These are phyloP conservation scores for Magnusiomyces ingens DNA, from an alignment of 1,139 yeast species.

Conservation along the genomic window DNA sequence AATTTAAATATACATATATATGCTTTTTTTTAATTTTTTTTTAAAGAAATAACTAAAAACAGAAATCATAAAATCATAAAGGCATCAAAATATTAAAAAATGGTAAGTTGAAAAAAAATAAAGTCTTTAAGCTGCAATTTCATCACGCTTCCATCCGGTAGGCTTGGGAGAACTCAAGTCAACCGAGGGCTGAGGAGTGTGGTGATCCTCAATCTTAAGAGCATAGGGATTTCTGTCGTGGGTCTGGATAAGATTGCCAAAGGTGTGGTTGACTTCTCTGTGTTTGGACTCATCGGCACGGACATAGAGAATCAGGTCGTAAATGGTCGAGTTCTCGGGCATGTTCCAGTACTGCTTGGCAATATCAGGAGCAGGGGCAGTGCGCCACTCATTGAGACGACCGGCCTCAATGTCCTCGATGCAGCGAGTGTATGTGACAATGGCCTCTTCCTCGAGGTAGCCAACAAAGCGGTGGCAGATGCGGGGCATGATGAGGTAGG, in stretches of 20 bases:
- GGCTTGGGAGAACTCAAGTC: constrained; percentile 39
- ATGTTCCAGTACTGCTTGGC: constrained; percentile 61
- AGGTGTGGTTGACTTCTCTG: constrained; percentile 69
- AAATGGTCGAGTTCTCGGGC: constrained; percentile 44
- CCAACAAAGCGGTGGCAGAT: constrained; percentile 75
- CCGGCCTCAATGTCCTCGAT: constrained; percentile 49
- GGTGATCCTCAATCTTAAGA: constrained; percentile 34
- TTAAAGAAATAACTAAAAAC: too few relatives aligned
- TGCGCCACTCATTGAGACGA: constrained; percentile 44
- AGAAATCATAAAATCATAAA: neutral
- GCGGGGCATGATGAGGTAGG: constrained; percentile 53
- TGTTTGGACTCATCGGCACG: constrained; percentile 68
- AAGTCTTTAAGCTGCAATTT: constrained; percentile 31
- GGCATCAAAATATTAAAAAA: neutral
- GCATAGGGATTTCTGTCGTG: constrained; percentile 67
- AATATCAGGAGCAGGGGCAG: constrained; percentile 36
- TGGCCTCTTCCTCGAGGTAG: constrained; percentile 74
- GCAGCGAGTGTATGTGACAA: constrained; percentile 60
- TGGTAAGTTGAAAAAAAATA: neutral
- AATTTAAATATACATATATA: too few relatives aligned
- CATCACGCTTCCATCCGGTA: constrained; percentile 63
- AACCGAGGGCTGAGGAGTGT: constrained; percentile 48
- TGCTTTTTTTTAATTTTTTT: too few relatives aligned
- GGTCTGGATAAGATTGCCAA: constrained; percentile 53
- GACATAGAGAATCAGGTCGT: constrained; percentile 53